Conservation (phyloP, 257 asterid species). For the Hygrophila difformis region DNA sequence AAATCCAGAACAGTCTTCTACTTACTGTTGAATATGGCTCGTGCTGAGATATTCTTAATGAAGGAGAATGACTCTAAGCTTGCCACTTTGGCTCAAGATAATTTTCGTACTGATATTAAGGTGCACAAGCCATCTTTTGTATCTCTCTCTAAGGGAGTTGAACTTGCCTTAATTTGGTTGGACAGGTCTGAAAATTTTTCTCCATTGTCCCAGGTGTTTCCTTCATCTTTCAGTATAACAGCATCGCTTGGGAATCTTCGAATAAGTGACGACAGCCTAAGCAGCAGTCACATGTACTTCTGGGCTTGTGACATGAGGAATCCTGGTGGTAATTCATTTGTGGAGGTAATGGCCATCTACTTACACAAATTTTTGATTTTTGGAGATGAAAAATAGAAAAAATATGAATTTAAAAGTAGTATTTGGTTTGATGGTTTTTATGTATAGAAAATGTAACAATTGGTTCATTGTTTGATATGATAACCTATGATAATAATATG, state of each 20-base stretch:
- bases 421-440: too few relatives aligned
- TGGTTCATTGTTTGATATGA: too few relatives aligned
- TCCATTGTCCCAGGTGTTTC: constrained; percentile 59
- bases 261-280: constrained; percentile 92
- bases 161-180: constrained; percentile 11
- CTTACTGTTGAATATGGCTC: constrained; percentile 77
- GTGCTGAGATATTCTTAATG: constrained; percentile 91
- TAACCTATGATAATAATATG: too few relatives aligned
- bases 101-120: constrained; percentile 84
- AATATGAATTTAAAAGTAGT: too few relatives aligned
- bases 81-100: constrained; percentile 83
- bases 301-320: constrained; percentile 99
- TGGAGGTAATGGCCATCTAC: constrained; percentile 58
- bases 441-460: too few relatives aligned
- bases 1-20: constrained; percentile 78
- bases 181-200: constrained; percentile 15
- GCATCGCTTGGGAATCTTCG: constrained; percentile 97
- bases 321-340: constrained; percentile 95
- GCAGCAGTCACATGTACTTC: constrained; percentile 65
- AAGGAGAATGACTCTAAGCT: constrained; percentile 76
- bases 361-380: too few relatives aligned
- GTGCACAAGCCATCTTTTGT: constrained; percentile 25
- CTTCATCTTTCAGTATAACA: constrained; percentile 83
- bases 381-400: too few relatives aligned
- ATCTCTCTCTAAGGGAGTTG: background rate